Evolutionary conservation across 495 filamentous ascomycete genomes (phyloP), one percentile per base, ranked within the genome.

Genomic region (Lichina pygmaea): DNA sequence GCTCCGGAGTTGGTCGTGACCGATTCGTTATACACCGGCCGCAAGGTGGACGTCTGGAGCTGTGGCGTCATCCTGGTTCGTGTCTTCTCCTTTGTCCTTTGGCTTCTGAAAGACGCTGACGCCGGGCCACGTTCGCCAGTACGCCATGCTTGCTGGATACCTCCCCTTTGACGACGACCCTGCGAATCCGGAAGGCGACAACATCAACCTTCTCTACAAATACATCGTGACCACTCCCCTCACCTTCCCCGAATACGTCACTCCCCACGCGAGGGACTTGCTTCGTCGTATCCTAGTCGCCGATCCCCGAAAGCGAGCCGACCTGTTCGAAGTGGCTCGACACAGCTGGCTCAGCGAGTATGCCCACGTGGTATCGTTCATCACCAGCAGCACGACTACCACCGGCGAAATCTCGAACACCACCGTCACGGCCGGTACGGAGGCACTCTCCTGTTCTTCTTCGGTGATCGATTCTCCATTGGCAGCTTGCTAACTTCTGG

Each of bases 121-220:
- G 33, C 1, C 6, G 38, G 24, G 45, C 17, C 44, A 10, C 54
- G 7, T 41, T 45, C 39, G 7, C 44, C 16, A 97, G 89, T 99
- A 95, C 61, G 89, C 89, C 37, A 99, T 99, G 89, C 68, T 99
- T 46, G 89, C 89, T 9, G 89, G 89, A 33, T 99, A 95, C 58
- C 68, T 99, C n/a, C 89, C 89, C 5, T 99, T 99, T 56, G 89
- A 99, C 54, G 89, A 99, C 54, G 89, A 99, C 54, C 89, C 89
- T 49, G 91, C 86, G 37, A 99, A 99, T 54, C 89, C 89, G 6
- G 89, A 99, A 62, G 89, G 89, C 41, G 89, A 99, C 52, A 99
- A 99, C 55, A 99, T 99, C 65, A 99, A 95, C 58, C 67, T 95
- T 6, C 68, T 99, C 44, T 99, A 99, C 66, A 95, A 93, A 62